A percentile compares a stretch with the other conserved stretches of the same genome.
Conservation (phyloP, 2,329 filamentous ascomycete genomes). For the Penicillium verrucosum region DNA sequence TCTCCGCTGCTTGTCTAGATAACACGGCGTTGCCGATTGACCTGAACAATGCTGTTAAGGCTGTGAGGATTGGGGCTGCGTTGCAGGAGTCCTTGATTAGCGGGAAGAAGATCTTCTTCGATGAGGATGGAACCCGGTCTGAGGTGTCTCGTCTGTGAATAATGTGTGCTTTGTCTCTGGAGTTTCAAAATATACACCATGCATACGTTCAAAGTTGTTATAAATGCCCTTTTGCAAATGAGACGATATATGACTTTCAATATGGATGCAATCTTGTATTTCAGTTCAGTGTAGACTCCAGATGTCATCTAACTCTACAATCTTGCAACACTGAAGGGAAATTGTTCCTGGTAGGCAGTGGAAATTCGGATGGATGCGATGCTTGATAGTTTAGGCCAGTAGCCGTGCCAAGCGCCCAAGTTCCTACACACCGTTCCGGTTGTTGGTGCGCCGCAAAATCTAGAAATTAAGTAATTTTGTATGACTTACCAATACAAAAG, state of each 20-base stretch:
- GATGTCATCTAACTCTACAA: too few species aligned
- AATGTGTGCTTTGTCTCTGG: neutral
- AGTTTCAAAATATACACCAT: neutral
- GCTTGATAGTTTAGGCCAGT: too few species aligned
- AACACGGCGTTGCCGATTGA: conserved; percentile 54
- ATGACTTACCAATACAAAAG: too few species aligned
- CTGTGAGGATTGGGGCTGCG: conserved; percentile 58
- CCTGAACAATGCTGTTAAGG: conserved; percentile 55
- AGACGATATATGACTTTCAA: neutral
- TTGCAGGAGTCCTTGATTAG: conserved; percentile 57
- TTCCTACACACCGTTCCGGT: too few species aligned
- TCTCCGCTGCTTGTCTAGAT: conserved; percentile 59
- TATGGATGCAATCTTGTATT: neutral
- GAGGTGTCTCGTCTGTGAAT: conserved; percentile 41
- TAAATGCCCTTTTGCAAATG: neutral
- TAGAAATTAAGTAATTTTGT: too few species aligned
- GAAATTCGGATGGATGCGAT: too few species aligned
- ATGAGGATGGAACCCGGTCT: conserved; percentile 51
- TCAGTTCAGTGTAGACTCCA: neutral
- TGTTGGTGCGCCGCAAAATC: too few species aligned
- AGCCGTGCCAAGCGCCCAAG: too few species aligned
- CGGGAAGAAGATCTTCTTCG: conserved; percentile 58
- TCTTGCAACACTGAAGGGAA: too few species aligned
- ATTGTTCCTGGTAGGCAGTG: too few species aligned
- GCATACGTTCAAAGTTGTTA: neutral